Evolutionary conservation across 495 filamentous ascomycete genomes (phyloP).

Genomic region (Aspergillus nanangensis): DNA sequence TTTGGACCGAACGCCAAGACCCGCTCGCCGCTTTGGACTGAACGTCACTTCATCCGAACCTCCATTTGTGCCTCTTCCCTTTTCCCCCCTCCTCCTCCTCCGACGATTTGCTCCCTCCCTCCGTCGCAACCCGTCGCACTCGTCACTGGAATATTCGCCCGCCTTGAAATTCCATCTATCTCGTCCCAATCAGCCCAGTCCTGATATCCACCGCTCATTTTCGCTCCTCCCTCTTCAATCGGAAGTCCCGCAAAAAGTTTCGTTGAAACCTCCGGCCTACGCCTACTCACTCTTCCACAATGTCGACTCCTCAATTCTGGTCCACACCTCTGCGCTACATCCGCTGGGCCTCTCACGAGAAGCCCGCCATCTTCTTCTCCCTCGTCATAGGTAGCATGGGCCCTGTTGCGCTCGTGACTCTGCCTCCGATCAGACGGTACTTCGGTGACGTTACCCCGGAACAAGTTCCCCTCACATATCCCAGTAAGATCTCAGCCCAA

Average conservation of each 20-base stretch:
- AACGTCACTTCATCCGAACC: slow-evolving; percentile 37
- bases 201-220: not conserved
- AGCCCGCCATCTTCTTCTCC: slow-evolving; percentile 85
- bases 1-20: slow-evolving; percentile 46
- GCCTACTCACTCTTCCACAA: slow-evolving; percentile 27
- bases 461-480: slow-evolving; percentile 83
- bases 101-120: not conserved
- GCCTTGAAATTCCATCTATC: not conserved
- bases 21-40: slow-evolving; percentile 13
- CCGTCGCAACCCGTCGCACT: not conserved
- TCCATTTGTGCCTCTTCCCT: slow-evolving; percentile 24
- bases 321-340: slow-evolving; percentile 73
- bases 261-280: slow-evolving; percentile 10
- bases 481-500: slow-evolving; percentile 54
- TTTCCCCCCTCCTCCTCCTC: not conserved
- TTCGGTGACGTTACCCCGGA: slow-evolving; percentile 68
- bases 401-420: slow-evolving; percentile 60
- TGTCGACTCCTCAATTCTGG: slow-evolving; percentile 79
- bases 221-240: not conserved
- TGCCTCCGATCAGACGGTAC: slow-evolving; percentile 62
- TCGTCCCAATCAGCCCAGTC: no score
- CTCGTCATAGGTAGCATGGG: slow-evolving; percentile 66
- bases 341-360: slow-evolving; percentile 79
- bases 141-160: not conserved
- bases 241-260: slow-evolving; percentile 13